phyloP scores from a whole-genome alignment of 2,329 filamentous ascomycete species.

The Neopestalotiopsis sp. region DNA sequence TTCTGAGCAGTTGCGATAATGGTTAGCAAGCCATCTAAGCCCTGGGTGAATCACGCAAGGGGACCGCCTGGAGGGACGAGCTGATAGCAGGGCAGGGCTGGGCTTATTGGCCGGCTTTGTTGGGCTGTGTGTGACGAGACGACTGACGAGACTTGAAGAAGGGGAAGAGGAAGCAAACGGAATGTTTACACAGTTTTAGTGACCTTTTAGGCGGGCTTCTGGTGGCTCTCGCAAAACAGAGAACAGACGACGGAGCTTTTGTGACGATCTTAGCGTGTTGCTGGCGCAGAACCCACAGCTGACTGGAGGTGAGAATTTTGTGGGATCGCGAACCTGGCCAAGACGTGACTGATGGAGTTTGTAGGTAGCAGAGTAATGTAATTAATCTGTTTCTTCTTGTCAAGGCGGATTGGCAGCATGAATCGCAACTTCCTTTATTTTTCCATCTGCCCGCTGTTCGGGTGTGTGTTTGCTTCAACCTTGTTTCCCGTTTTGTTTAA shows the following conservation, averaged over 20 bases:
- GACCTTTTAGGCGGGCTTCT: not conserved
- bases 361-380: not conserved
- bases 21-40: not conserved
- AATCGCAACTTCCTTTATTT: not conserved
- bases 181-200: not conserved
- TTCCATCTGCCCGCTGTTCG: not conserved
- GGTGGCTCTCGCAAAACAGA: not conserved
- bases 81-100: not conserved
- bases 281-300: constrained; percentile 1
- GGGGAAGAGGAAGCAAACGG: not conserved
- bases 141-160: not conserved
- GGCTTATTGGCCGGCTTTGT: not conserved
- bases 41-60: not conserved
- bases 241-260: not conserved
- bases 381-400: not conserved
- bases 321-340: not conserved
- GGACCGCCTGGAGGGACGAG: not conserved
- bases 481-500: not conserved
- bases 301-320: not conserved
- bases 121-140: no score
- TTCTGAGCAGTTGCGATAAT: not conserved
- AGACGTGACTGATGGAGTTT: not conserved
- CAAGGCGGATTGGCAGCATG: not conserved
- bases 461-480: not conserved
- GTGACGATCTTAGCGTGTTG: not conserved